These are phyloP conservation scores for Claviceps citrina DNA, from an alignment of 2,329 filamentous ascomycete genomes.

Conservation along the genomic window DNA sequence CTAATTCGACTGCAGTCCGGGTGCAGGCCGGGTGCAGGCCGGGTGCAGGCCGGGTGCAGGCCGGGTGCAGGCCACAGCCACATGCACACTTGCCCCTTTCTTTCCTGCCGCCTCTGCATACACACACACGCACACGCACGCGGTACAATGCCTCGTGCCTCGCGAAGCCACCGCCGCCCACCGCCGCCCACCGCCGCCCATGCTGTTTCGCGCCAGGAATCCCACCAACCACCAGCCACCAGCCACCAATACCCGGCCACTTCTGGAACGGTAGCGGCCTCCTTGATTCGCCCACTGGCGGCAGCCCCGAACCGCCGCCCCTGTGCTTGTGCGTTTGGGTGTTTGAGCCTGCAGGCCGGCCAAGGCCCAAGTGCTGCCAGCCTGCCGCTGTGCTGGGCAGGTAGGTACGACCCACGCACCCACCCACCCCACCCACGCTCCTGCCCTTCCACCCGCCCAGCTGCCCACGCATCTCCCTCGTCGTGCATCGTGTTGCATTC, in stretches of 20 bases:
- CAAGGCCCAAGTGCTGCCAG: too few relatives aligned
- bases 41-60: not conserved
- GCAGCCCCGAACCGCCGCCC: conserved; percentile 4
- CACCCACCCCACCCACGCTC: too few relatives aligned
- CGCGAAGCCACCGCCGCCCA: conserved; percentile 2
- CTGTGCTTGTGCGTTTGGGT: conserved; percentile 2
- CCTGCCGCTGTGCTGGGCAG: too few relatives aligned
- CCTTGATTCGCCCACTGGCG: conserved; percentile 4
- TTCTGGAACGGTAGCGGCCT: conserved; percentile 5
- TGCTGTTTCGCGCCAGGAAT: conserved; percentile 3
- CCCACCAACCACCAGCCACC: conserved; percentile 1
- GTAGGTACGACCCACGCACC: too few relatives aligned
- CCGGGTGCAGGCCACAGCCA: too few relatives aligned
- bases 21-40: not conserved
- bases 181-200: not conserved
- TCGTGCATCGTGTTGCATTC: conserved; percentile 6
- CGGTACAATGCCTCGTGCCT: not conserved
- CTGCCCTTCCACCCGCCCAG: too few relatives aligned
- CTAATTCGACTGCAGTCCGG: not conserved
- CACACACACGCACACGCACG: not conserved
- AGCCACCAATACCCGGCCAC: not conserved
- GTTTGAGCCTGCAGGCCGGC: conserved; percentile 3
- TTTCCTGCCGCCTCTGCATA: too few relatives aligned
- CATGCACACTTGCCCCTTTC: too few relatives aligned
- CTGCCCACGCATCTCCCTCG: not conserved